Conservation (phyloP, 2,329 filamentous ascomycete genomes). For the Scortechinia acanthostroma region DNA sequence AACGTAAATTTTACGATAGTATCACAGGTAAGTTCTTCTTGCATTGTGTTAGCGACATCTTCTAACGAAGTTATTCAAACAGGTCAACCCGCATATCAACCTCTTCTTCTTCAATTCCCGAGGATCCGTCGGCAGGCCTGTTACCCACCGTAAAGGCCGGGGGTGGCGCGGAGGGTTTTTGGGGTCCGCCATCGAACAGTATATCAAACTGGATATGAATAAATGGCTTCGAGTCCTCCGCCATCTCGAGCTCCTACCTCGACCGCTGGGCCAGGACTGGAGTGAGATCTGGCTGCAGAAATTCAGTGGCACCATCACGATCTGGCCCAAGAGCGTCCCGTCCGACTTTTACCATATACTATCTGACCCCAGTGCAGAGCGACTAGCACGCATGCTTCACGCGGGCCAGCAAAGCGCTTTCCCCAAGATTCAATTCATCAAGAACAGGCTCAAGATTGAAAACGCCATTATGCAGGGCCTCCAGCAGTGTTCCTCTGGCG, state of each 20-base stretch:
- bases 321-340: slow-evolving; percentile 78
- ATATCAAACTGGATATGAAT: slow-evolving; percentile 89
- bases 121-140: slow-evolving; percentile 83
- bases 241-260: slow-evolving; percentile 83
- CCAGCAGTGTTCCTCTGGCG: slow-evolving; percentile 21
- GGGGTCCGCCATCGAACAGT: slow-evolving; percentile 85
- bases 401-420: slow-evolving; percentile 84
- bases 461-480: slow-evolving; percentile 49
- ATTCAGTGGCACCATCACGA: slow-evolving; percentile 89
- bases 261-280: slow-evolving; percentile 91
- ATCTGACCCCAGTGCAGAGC: slow-evolving; percentile 68
- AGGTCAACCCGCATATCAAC: slow-evolving; percentile 96
- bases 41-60: neutral
- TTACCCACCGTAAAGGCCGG: slow-evolving; percentile 84
- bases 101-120: slow-evolving; percentile 97
- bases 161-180: slow-evolving; percentile 96
- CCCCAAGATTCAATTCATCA: slow-evolving; percentile 84
- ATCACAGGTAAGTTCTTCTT: slow-evolving; percentile 31
- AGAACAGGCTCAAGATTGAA: slow-evolving; percentile 81
- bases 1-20: slow-evolving; percentile 97
- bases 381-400: slow-evolving; percentile 81
- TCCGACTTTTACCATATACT: slow-evolving; percentile 84
- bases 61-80: slow-evolving; percentile 34
- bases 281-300: slow-evolving; percentile 91
- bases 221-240: slow-evolving; percentile 96